A percentile compares a stretch with the other conserved stretches of the same genome.
Conservation (phyloP, 2,329 filamentous ascomycete species). For the Colletotrichum sp. region DNA sequence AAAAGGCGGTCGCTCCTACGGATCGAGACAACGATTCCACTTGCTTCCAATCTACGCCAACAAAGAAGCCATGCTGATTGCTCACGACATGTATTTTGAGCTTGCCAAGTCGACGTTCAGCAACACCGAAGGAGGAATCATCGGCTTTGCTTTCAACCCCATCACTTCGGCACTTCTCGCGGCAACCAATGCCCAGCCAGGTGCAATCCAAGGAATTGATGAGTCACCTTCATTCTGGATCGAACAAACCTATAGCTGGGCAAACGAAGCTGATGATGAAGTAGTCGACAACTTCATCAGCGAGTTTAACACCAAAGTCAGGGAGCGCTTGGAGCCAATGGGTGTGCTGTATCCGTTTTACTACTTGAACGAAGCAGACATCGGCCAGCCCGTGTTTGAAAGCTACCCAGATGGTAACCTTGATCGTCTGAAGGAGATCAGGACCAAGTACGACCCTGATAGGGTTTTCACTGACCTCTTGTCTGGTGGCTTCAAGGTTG, state of each 20-base stretch:
- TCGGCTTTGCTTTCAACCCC: background rate
- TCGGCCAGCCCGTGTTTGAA: background rate
- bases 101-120: background rate
- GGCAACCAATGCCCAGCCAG: background rate
- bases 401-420: background rate
- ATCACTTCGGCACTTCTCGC: background rate
- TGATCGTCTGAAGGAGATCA: background rate
- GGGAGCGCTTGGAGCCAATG: background rate
- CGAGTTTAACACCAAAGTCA: background rate
- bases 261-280: background rate
- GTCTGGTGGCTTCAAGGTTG: background rate
- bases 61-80: background rate
- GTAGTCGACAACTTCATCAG: background rate
- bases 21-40: background rate
- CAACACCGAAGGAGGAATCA: background rate
- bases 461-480: background rate
- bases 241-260: background rate
- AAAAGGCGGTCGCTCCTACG: background rate
- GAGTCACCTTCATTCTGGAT: background rate
- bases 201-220: background rate
- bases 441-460: background rate
- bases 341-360: background rate
- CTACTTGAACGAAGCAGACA: background rate
- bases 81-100: background rate
- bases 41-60: background rate